Conservation (phyloP, 371 early-diverging fungal genomes). For the Ordospora colligata region DNA sequence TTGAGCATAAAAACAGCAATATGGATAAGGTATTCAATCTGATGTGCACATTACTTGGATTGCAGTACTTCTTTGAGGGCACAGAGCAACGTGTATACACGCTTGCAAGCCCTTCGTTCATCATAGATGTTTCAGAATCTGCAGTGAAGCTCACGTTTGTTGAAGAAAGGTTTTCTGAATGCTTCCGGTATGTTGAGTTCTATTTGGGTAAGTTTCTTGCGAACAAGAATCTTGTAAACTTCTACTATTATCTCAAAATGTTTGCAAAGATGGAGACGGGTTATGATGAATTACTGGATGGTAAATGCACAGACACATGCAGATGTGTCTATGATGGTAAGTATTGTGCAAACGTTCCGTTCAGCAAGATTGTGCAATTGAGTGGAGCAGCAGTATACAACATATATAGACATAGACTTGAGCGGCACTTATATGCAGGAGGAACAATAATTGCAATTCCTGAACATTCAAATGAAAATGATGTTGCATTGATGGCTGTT, state of each 20-base stretch:
- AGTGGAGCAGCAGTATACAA: background rate
- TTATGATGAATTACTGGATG: background rate
- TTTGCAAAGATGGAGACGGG: background rate
- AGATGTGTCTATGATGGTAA: background rate
- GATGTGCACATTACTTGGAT: background rate
- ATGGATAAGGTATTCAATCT: background rate
- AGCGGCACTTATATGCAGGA: background rate
- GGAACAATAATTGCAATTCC: background rate
- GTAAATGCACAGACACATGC: background rate
- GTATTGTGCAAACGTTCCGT: background rate
- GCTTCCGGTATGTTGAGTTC: conserved; percentile 1
- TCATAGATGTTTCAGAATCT: background rate
- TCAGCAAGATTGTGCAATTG: background rate
- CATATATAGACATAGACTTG: conserved; percentile 6
- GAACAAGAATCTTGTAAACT: background rate
- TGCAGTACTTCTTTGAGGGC: background rate
- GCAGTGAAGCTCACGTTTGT: background rate
- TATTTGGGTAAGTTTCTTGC: background rate
- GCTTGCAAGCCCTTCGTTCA: background rate
- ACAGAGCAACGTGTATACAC: background rate
- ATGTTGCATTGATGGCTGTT: background rate
- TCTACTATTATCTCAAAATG: background rate
- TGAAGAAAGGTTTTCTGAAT: background rate
- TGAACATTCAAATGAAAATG: background rate
- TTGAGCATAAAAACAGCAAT: background rate